Evolutionary conservation across 768 basidiomycete genomes (phyloP).

Genomic region (Tricholomella constricta): DNA sequence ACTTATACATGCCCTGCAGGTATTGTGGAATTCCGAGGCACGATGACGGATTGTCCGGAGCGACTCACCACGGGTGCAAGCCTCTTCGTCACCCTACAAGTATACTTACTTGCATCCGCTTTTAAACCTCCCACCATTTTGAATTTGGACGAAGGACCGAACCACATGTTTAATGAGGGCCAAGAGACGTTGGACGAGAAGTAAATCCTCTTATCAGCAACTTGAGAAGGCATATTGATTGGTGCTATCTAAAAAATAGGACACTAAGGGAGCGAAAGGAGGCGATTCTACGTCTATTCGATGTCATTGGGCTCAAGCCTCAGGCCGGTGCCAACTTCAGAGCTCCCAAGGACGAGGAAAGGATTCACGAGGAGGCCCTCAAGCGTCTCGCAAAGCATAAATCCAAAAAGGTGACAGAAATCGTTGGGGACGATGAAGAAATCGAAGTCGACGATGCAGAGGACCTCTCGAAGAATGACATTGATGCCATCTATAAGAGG

Average conservation of each 20-base stretch:
- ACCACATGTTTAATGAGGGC: constrained; percentile 67
- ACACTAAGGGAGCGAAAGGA: constrained; percentile 78
- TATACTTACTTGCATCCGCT: constrained; percentile 69
- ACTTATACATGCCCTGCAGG: constrained; percentile 35
- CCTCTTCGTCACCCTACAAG: constrained; percentile 74
- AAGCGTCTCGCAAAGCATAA: constrained; percentile 42
- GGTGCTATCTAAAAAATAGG: constrained; percentile 21
- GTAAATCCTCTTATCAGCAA: constrained; percentile 20
- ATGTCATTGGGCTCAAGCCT: constrained; percentile 71
- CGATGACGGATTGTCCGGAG: constrained; percentile 78
- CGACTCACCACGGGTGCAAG: constrained; percentile 73
- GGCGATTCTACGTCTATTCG: constrained; percentile 73
- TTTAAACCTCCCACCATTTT: constrained; percentile 54
- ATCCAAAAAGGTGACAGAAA: constrained; percentile 55
- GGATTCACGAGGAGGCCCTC: constrained; percentile 40
- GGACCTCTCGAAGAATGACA: constrained; percentile 77
- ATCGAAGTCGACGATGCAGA: constrained; percentile 84
- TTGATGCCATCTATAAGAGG: constrained; percentile 86
- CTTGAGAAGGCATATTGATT: neutral
- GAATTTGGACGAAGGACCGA: constrained; percentile 31
- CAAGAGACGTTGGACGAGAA: constrained; percentile 81
- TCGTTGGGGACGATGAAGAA: constrained; percentile 81
- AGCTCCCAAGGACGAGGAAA: constrained; percentile 32
- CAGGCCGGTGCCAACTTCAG: constrained; percentile 43
- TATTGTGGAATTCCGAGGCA: constrained; percentile 66